Conservation (phyloP, 2,329 filamentous ascomycete species). For the Apiospora malaysiana region DNA sequence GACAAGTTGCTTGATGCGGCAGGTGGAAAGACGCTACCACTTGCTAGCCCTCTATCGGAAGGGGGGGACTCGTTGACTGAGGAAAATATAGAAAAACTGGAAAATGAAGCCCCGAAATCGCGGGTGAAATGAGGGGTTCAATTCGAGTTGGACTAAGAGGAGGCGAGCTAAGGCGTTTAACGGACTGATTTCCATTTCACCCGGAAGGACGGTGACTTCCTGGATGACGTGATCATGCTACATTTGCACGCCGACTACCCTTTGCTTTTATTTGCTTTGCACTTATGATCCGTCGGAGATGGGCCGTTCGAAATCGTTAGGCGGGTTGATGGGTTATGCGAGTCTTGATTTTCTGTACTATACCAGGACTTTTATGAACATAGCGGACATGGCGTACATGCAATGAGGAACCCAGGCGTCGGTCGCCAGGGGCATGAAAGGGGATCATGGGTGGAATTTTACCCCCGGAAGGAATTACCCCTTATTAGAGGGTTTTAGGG, state of each 20-base stretch:
- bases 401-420: background rate
- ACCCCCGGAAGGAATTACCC: slow-evolving; percentile 3
- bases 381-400: slow-evolving; percentile 14
- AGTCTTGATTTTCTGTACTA: background rate
- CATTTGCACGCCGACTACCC: slow-evolving; percentile 11
- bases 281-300: background rate
- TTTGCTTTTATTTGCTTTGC: background rate
- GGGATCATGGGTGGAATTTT: background rate
- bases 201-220: background rate
- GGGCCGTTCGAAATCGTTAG: background rate
- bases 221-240: background rate
- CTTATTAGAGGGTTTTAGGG: slow-evolving; percentile 20
- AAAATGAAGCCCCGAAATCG: background rate
- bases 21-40: slow-evolving; percentile 40
- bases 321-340: background rate
- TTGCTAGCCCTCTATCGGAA: slow-evolving; percentile 36
- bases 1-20: slow-evolving; percentile 55
- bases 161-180: background rate
- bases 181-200: background rate
- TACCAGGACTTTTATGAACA: slow-evolving; percentile 12
- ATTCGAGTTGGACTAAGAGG: background rate
- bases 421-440: background rate
- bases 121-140: background rate
- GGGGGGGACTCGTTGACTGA: slow-evolving; percentile 57
- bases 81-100: slow-evolving; percentile 57